Evolutionary conservation across 2,329 filamentous ascomycete genomes (phyloP), one percentile per base, ranked within the genome.

Genomic region (Penicillium aurantiogriseum): DNA sequence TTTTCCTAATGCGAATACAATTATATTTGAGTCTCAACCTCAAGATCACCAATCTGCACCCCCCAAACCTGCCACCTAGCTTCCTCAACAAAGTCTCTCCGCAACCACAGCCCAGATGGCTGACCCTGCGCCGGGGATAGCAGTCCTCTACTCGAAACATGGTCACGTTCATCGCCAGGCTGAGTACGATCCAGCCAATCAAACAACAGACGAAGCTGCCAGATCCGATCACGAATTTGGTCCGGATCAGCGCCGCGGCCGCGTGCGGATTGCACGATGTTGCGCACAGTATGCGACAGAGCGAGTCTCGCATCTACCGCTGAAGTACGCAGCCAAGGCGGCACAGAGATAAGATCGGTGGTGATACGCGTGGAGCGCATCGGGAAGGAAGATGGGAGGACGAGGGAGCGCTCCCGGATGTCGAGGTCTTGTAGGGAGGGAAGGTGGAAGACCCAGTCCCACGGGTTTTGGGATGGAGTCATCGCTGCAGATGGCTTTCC

Each of bases 381-480:
- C 23, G 72, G 71, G 62, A 73, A 71, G 8, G 71, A 69, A 17
- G 68, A 80, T 7, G 79, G 72, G 78, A 91, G 77, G 3, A 90
- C 80, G 25, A 86, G 77, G 0, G 81, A 81, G 54, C 85, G 83
- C 67, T 96, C 91, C 0, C 88, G 85, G 51, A 88, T 71, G 78
- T 89, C 71, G 80, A 84, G 61, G 63, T 75, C 69, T 66, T 71
- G 57, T 78, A 89, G 69, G 57, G 81, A 62, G 0, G 82, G 79
- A 0, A 91, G 80, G 1, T 80, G 75, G 70, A 96, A 91, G 1
- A 96, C 70, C 88, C 90, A 93, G 60, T 88, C 85, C 67, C 93
- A 84, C 0, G 89, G 73, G 39, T 78, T 74, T 47, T 71, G 72
- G 4, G 67, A 68, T 2, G 72, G 70, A 43, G 71, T 59, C 36